These are phyloP conservation scores for Amauroascus niger DNA, from an alignment of 2,329 filamentous ascomycete genomes.

Conservation along the genomic window DNA sequence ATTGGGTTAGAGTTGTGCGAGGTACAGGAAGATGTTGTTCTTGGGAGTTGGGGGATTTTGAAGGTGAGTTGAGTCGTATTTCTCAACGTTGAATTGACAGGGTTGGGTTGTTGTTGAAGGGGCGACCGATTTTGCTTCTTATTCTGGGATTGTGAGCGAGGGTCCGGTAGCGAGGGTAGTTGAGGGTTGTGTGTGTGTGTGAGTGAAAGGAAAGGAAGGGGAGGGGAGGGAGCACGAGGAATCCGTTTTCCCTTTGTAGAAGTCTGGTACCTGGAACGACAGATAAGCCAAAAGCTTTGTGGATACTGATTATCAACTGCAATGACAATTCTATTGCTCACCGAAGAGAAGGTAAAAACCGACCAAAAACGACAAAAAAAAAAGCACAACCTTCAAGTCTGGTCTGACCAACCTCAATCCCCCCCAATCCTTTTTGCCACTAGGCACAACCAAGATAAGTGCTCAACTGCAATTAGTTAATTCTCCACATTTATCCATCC, in stretches of 20 bases:
- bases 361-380: background rate
- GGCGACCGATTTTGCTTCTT: background rate
- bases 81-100: conserved; percentile 2
- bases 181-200: background rate
- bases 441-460: too few species aligned
- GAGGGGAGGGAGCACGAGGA: background rate
- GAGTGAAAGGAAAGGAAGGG: too few species aligned
- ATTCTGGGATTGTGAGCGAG: background rate
- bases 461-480: too few species aligned
- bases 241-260: background rate
- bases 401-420: background rate
- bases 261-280: background rate
- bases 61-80: background rate
- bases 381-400: too few species aligned
- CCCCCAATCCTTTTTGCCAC: too few species aligned
- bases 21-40: background rate
- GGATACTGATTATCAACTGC: conserved; percentile 9
- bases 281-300: conserved; percentile 4
- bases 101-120: conserved; percentile 6
- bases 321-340: conserved; percentile 3
- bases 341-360: background rate
- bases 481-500: too few species aligned
- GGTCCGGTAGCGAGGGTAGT: too few species aligned
- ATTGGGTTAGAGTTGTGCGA: conserved; percentile 7
- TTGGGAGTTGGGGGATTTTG: too few species aligned